Evolutionary conservation across 176 grass and related monocot genomes (phyloP), one percentile per base, ranked within the genome.

Genomic region (Chrysopogon serrulatus): DNA sequence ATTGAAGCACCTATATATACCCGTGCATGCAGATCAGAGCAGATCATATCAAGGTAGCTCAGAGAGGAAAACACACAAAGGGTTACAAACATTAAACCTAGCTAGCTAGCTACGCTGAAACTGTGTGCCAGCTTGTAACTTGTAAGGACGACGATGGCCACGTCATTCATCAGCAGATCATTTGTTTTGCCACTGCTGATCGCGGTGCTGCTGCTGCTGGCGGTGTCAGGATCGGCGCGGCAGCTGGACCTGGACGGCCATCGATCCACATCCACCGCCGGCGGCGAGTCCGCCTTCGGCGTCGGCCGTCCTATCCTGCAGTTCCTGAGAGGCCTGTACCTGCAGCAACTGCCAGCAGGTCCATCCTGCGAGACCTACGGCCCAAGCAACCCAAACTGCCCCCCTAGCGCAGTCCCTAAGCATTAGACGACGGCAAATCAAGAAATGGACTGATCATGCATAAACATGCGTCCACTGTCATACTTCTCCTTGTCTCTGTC

Each of bases 181-280:
- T 32, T 80, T 7, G 43, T 18, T n/a, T 30, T 65, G 84, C 68
- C 77, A 2, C 68, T 81, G 44, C 49, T 56, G 57, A n/a, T 67
- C 18, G 57, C 35, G 9, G 24, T 54, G 18, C 43, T 80, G 13
- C 14, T 66, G 77, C 27, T 86, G 57, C 14, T 80, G 24, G 68
- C 10, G 1, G 57, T 53, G 44, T 74, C 68, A 23, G 68, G 77
- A 14, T 86, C 77, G 8, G 77, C 84, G 3, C 33, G 84, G 33
- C 68, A 3, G 43, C 33, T 86, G 68, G 42, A 18, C 51, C 51
- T 56, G 51, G 51, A 56, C 23, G 57, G 43, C 66, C 21, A 69
- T 19, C n/a, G 10, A 1, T 27, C 39, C 14, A 31, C 14, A 2
- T 21, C 39, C 14, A n/a, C 68, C n/a, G n/a, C n/a, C 8, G 54